Evolutionary conservation across 1,284 basidiomycete genomes (phyloP).

Genomic region (Pseudozyma thailandica): DNA sequence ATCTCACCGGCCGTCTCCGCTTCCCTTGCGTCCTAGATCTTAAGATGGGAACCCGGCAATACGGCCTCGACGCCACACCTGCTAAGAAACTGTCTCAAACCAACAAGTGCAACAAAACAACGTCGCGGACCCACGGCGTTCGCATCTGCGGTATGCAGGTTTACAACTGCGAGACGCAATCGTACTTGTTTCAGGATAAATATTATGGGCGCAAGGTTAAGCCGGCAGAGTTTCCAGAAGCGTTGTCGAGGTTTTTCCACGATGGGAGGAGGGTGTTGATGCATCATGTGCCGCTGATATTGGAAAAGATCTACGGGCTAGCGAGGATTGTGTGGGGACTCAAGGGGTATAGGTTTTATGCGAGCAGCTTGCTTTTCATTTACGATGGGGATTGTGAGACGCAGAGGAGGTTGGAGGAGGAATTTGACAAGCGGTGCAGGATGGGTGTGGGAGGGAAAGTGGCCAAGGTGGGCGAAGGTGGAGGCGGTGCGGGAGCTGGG

Average conservation of each 20-base stretch:
- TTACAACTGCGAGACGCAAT: slow-evolving; percentile 70
- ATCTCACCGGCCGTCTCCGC: slow-evolving; percentile 92
- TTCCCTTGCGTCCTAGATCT: slow-evolving; percentile 95
- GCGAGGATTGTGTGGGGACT: slow-evolving; percentile 88
- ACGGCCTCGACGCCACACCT: slow-evolving; percentile 91
- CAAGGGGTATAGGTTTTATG: slow-evolving; percentile 95
- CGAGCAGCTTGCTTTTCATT: slow-evolving; percentile 93
- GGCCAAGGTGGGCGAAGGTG: slow-evolving; percentile 28
- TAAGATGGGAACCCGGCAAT: slow-evolving; percentile 99
- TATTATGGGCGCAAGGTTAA: slow-evolving; percentile 91
- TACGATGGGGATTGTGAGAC: slow-evolving; percentile 93
- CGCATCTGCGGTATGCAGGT: slow-evolving; percentile 99
- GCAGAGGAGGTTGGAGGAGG: slow-evolving; percentile 74
- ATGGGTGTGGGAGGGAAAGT: neutral
- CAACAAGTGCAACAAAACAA: slow-evolving; percentile 97
- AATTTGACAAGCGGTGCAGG: slow-evolving; percentile 45
- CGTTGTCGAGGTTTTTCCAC: slow-evolving; percentile 84
- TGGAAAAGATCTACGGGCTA: slow-evolving; percentile 92
- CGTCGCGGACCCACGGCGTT: slow-evolving; percentile 87
- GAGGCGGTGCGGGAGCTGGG: slow-evolving; percentile 39
- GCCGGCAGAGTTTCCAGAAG: slow-evolving; percentile 82
- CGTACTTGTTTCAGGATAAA: slow-evolving; percentile 94
- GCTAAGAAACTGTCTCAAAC: slow-evolving; percentile 97
- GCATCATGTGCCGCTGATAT: slow-evolving; percentile 89
- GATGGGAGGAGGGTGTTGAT: slow-evolving; percentile 85